Evolutionary conservation across 2,329 filamentous ascomycete genomes (phyloP), one percentile per base, ranked within the genome.

Genomic region (Colletotrichum sansevieriae): DNA sequence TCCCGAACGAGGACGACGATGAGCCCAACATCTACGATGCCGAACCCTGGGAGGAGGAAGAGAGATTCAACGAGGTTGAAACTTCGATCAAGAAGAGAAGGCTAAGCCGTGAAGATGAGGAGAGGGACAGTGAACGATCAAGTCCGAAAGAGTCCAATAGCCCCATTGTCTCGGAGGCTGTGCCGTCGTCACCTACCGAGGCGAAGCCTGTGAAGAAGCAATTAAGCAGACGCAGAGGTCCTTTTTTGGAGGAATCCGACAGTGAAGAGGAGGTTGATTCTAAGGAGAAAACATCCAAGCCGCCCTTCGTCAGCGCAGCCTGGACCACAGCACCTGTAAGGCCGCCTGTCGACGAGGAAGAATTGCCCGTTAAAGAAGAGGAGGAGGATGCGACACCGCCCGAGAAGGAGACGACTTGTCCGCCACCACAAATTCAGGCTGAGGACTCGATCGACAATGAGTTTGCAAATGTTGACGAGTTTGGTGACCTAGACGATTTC

Each of bases 221-320:
- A 9, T 70, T 74, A 58, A 65, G 73, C 5, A 77, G 75, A 39
- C 74, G 75, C 22, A 83, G 78, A 65, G 89, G 88, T 0, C 91
- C 91, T 0, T 95, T 95, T 73, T 75, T 94, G 46, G 87, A 92
- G 65, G 91, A 94, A 70, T 93, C 91, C 0, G 88, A 90, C 56
- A 86, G 83, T 58, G 88, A 87, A 54, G 79, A 80, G 18, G 81
- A 83, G 18, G 81, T 83, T 3, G 72, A 75, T 18, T 66, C 49
- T 8, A 62, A 74, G 33, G 46, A 25, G 25, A 25, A 33, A 22
- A 20, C 33, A 43, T 70, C 55, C 3, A 68, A 52, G 20, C 15
- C 57, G 3, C 25, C 20, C 10, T 52, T 47, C 12, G 7, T 54
- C 25, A 41, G 37, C 52, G 20, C 39, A 18, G 39, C 49, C 3